Conservation (phyloP, 805 yeast genomes). For the Ascoidea tarda region DNA sequence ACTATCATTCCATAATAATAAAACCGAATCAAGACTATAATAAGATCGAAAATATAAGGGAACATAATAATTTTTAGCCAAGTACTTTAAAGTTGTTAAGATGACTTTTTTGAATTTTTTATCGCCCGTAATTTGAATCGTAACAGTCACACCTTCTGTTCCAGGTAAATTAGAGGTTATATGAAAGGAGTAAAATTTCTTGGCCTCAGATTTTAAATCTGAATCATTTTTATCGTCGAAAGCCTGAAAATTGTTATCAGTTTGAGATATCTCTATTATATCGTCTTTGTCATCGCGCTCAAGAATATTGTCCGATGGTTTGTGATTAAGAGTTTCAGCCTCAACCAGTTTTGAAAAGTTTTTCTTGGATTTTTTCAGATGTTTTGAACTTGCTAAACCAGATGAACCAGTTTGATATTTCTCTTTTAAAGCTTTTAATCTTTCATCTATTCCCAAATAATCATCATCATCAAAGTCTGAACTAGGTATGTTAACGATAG, state of each 20-base stretch:
- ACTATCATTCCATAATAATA: conserved; percentile 12
- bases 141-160: conserved; percentile 1
- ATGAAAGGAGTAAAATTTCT: conserved; percentile 4
- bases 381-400: no score
- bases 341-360: no score
- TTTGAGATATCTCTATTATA: no score
- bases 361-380: no score
- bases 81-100: conserved; percentile 3
- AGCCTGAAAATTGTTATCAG: neutral
- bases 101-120: conserved; percentile 5
- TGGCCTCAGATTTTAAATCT: neutral
- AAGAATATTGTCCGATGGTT: no score
- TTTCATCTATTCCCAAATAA: no score
- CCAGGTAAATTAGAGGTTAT: conserved; percentile 7
- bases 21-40: conserved; percentile 10
- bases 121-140: conserved; percentile 2
- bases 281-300: no score
- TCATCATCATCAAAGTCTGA: no score
- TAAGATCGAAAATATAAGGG: neutral
- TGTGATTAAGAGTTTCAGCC: no score
- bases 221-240: neutral
- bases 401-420: no score
- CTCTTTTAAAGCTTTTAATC: no score
- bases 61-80: conserved; percentile 4
- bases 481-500: no score